A percentile compares a stretch with the other conserved stretches of the same genome.
phyloP scores from a whole-genome alignment of 495 filamentous ascomycete species.

The Xylaria cubensis region DNA sequence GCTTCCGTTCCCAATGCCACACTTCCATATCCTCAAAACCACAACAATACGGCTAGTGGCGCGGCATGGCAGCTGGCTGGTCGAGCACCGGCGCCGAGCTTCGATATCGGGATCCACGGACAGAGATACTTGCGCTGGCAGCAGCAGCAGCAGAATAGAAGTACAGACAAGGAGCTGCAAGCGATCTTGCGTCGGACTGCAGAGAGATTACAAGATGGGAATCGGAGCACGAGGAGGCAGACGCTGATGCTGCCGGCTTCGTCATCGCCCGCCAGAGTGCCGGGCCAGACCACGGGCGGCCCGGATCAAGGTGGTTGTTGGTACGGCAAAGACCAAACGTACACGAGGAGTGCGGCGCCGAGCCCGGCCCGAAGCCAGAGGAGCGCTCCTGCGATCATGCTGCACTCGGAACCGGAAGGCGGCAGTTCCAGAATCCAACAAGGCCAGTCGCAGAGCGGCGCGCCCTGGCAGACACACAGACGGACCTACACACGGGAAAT shows the following conservation, averaged over 20 bases:
- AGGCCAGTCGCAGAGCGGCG: conserved; percentile 17
- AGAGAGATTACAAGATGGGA: conserved; percentile 48
- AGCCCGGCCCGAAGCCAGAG: conserved; percentile 40
- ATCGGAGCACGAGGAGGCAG: conserved; percentile 36
- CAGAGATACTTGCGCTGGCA: conserved; percentile 31
- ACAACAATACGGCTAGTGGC: conserved; percentile 28
- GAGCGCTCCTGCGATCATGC: conserved; percentile 39
- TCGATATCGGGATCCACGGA: conserved; percentile 25
- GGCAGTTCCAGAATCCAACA: conserved; percentile 20
- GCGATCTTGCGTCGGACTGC: conserved; percentile 53
- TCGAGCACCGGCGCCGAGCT: conserved; percentile 30
- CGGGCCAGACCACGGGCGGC: background rate
- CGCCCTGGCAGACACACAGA: conserved; percentile 30
- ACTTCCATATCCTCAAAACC: background rate
- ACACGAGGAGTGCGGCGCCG: background rate
- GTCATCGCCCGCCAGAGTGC: background rate
- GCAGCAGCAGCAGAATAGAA: conserved; percentile 27
- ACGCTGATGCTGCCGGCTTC: conserved; percentile 29
- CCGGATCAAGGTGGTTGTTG: background rate
- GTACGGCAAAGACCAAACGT: background rate
- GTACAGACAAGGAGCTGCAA: conserved; percentile 49
- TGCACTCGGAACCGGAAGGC: conserved; percentile 31
- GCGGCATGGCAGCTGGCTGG: conserved; percentile 37
- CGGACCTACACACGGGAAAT: conserved; percentile 25
- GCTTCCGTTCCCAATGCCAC: conserved; percentile 10